Evolutionary conservation across 1,284 basidiomycete genomes (phyloP).

Genomic region (Thecaphora thlaspeos): DNA sequence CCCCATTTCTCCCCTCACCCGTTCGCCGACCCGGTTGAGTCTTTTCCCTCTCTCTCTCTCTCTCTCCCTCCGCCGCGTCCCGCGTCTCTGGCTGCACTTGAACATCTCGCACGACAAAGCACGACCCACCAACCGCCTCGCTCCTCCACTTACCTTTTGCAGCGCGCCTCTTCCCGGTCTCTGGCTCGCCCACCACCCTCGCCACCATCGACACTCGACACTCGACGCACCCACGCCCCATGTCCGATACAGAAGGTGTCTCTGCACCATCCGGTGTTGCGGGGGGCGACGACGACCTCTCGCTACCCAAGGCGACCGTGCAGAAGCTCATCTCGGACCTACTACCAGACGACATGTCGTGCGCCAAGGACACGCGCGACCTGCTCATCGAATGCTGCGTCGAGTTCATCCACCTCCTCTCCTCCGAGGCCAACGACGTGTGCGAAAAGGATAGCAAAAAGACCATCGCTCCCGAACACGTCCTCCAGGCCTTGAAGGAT

Average conservation of each 20-base stretch:
- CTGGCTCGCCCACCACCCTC: neutral
- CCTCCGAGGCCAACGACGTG: slow-evolving; percentile 95
- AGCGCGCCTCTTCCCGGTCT: neutral
- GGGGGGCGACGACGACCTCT: slow-evolving; percentile 77
- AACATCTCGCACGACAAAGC: too few relatives aligned
- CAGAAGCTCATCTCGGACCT: slow-evolving; percentile 94
- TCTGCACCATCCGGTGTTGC: neutral
- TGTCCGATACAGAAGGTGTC: slow-evolving; percentile 76
- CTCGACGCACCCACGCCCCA: slow-evolving; percentile 51
- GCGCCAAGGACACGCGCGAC: slow-evolving; percentile 93
- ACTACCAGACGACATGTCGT: slow-evolving; percentile 82
- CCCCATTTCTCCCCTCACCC: too few relatives aligned
- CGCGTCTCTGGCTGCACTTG: too few relatives aligned
- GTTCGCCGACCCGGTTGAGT: too few relatives aligned
- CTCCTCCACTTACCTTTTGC: too few relatives aligned
- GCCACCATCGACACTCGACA: neutral
- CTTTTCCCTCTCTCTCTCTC: neutral
- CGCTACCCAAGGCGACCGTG: slow-evolving; percentile 93
- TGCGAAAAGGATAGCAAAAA: slow-evolving; percentile 99
- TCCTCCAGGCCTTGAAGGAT: slow-evolving; percentile 84
- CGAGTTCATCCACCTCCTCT: slow-evolving; percentile 97
- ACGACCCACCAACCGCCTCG: too few relatives aligned
- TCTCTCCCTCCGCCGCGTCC: neutral
- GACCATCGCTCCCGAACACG: slow-evolving; percentile 97
- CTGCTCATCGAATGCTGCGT: slow-evolving; percentile 97